These are phyloP conservation scores for Kwoniella pini DNA, from an alignment of 768 basidiomycete species.

Conservation along the genomic window DNA sequence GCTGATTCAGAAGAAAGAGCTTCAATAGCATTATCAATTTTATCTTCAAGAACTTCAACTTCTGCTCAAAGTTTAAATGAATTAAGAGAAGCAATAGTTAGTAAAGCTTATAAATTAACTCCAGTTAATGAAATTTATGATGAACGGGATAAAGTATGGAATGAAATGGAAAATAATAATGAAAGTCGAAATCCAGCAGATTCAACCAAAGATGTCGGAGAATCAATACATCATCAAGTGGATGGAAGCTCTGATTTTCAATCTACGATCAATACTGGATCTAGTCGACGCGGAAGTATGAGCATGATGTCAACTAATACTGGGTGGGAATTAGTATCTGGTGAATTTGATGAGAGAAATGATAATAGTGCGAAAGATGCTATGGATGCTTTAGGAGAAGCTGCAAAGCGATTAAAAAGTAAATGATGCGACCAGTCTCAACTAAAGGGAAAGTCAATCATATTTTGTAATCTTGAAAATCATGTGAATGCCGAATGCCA, in stretches of 20 bases:
- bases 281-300: not conserved
- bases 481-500: too few relatives aligned
- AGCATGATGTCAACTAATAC: not conserved
- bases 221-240: too few relatives aligned
- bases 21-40: slow-evolving; percentile 18
- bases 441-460: too few relatives aligned
- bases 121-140: not conserved
- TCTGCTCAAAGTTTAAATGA: slow-evolving; percentile 12
- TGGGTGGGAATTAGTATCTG: slow-evolving; percentile 1
- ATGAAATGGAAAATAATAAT: too few relatives aligned
- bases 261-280: too few relatives aligned
- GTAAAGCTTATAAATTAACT: slow-evolving; percentile 5
- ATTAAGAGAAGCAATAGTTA: slow-evolving; percentile 18
- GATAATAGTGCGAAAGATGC: slow-evolving; percentile 13
- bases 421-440: too few relatives aligned
- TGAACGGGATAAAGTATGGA: not conserved
- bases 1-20: slow-evolving; percentile 16
- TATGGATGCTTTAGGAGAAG: slow-evolving; percentile 24
- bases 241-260: too few relatives aligned
- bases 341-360: not conserved
- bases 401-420: slow-evolving; percentile 10
- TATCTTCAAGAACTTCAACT: slow-evolving; percentile 3
- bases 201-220: too few relatives aligned
- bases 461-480: too few relatives aligned
- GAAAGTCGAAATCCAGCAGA: too few relatives aligned